These are phyloP conservation scores for Kalmusia sp. DNA, from an alignment of 2,329 filamentous ascomycete species.

Conservation along the genomic window DNA sequence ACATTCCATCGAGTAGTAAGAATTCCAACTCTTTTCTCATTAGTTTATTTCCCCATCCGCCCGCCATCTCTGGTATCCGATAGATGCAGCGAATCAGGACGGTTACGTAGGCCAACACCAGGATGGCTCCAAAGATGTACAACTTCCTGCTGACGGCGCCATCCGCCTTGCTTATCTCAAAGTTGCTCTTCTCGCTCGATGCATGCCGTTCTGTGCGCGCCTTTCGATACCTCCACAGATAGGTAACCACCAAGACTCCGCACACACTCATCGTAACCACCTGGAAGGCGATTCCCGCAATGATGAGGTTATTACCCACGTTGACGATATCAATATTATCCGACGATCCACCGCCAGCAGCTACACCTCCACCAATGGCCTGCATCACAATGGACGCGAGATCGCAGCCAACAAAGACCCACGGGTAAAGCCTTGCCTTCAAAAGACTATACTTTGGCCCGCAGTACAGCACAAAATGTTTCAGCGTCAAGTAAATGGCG, in stretches of 20 bases:
- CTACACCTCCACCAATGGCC: conserved; percentile 62
- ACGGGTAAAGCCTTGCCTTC: conserved; percentile 54
- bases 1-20: conserved; percentile 55
- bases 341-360: conserved; percentile 52
- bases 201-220: conserved; percentile 1
- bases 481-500: conserved; percentile 61
- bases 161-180: neutral
- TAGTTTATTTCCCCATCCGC: conserved; percentile 50
- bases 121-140: conserved; percentile 30
- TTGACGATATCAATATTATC: conserved; percentile 37
- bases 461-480: conserved; percentile 61
- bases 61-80: conserved; percentile 54
- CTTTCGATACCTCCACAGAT: neutral
- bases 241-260: neutral
- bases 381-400: conserved; percentile 62
- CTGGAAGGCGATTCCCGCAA: conserved; percentile 63
- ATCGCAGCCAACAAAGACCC: conserved; percentile 65
- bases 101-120: conserved; percentile 48
- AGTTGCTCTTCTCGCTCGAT: conserved; percentile 5
- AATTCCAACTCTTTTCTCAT: conserved; percentile 56
- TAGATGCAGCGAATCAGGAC: conserved; percentile 56
- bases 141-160: conserved; percentile 4
- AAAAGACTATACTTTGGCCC: conserved; percentile 43
- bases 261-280: conserved; percentile 51
- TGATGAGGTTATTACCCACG: conserved; percentile 61